phyloP scores from a whole-genome alignment of 768 basidiomycete genomes.

The Lactifluus piperatus region DNA sequence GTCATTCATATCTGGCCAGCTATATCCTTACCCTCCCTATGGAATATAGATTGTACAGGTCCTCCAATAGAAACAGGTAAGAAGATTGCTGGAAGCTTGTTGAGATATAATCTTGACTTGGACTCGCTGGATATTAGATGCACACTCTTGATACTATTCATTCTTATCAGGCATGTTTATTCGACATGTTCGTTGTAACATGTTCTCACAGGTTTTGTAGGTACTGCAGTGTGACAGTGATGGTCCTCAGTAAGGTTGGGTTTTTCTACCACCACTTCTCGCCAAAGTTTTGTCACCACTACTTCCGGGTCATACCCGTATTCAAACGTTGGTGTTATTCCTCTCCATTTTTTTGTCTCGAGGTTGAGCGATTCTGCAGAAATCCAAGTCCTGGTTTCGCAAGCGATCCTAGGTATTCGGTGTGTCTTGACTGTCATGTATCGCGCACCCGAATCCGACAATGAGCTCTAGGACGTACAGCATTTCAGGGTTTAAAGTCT shows the following conservation, averaged over 20 bases:
- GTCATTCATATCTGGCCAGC: neutral
- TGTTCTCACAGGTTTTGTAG: slow-evolving; percentile 23
- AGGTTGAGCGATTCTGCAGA: slow-evolving; percentile 29
- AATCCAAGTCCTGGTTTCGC: slow-evolving; percentile 56
- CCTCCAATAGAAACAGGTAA: neutral
- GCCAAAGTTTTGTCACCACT: slow-evolving; percentile 34
- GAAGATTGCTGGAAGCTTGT: neutral
- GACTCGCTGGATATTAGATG: neutral
- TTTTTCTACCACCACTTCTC: slow-evolving; percentile 49
- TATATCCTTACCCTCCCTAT: slow-evolving; percentile 12
- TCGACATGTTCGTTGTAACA: neutral
- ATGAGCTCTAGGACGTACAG: slow-evolving; percentile 40
- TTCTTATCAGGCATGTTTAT: slow-evolving; percentile 11
- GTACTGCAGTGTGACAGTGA: slow-evolving; percentile 36
- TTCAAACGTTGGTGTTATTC: slow-evolving; percentile 45
- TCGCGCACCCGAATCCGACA: neutral
- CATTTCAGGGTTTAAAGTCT: slow-evolving; percentile 38
- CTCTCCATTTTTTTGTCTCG: neutral
- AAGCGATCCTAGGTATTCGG: slow-evolving; percentile 56
- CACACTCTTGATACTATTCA: slow-evolving; percentile 2
- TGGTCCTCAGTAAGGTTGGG: slow-evolving; percentile 47
- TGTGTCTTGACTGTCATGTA: slow-evolving; percentile 21
- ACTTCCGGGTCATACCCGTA: slow-evolving; percentile 43
- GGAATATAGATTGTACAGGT: slow-evolving; percentile 9
- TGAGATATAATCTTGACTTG: neutral